phyloP scores from a whole-genome alignment of 495 filamentous ascomycete genomes.

The Penicillium steckii region DNA sequence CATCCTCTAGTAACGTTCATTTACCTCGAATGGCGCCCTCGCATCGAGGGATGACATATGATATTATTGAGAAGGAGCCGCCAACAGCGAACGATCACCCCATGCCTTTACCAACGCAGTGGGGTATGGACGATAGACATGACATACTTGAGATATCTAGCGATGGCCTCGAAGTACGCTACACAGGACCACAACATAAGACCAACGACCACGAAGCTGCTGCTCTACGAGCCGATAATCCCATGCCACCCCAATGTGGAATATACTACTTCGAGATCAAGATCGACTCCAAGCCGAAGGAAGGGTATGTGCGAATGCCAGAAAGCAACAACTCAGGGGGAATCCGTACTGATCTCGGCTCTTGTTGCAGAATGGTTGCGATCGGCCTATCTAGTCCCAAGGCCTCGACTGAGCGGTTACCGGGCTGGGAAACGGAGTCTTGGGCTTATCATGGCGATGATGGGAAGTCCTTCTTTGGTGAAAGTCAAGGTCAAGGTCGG shows the following conservation, averaged over 20 bases:
- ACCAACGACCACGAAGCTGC: slow-evolving; percentile 76
- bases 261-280: slow-evolving; percentile 97
- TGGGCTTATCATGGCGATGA: slow-evolving; percentile 99
- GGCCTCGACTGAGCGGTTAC: slow-evolving; percentile 75
- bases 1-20: slow-evolving; percentile 61
- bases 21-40: slow-evolving; percentile 66
- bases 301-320: slow-evolving; percentile 64
- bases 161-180: slow-evolving; percentile 79
- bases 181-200: slow-evolving; percentile 58
- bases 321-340: not conserved
- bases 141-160: slow-evolving; percentile 68
- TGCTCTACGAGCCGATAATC: slow-evolving; percentile 79
- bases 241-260: slow-evolving; percentile 88
- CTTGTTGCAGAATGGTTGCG: slow-evolving; percentile 66
- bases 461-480: slow-evolving; percentile 77
- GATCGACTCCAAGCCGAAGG: slow-evolving; percentile 79
- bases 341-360: slow-evolving; percentile 2
- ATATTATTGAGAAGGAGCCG: slow-evolving; percentile 79
- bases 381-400: slow-evolving; percentile 81
- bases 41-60: slow-evolving; percentile 80
- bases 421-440: slow-evolving; percentile 93
- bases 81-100: slow-evolving; percentile 53
- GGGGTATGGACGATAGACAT: slow-evolving; percentile 78
- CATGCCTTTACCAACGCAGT: slow-evolving; percentile 73
- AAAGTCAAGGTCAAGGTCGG: slow-evolving; percentile 65